phyloP scores from a whole-genome alignment of 1,284 basidiomycete genomes.

The Apiotrichum siamense region DNA sequence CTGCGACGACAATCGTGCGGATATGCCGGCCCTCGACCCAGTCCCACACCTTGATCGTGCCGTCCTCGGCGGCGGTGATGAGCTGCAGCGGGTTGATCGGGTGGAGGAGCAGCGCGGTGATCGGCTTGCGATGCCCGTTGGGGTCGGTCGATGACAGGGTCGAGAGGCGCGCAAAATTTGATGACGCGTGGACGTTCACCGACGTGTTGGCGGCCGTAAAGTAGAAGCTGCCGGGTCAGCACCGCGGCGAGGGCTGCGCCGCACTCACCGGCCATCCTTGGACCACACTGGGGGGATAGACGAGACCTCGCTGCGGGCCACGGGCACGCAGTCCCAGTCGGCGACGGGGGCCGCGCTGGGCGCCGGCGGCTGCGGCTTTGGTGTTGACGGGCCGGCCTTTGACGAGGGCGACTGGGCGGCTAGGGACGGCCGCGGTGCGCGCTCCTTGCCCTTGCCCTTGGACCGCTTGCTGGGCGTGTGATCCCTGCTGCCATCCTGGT shows the following conservation, averaged over 20 bases:
- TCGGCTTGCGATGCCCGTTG: slow-evolving; percentile 52
- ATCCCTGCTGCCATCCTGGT: slow-evolving; percentile 4
- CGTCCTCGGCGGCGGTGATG: slow-evolving; percentile 77
- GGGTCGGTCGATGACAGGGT: slow-evolving; percentile 57
- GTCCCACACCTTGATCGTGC: slow-evolving; percentile 85
- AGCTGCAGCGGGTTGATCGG: slow-evolving; percentile 86
- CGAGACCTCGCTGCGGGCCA: slow-evolving; percentile 65
- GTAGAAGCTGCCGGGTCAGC: slow-evolving; percentile 61
- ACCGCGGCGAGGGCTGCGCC: background rate
- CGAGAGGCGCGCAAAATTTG: slow-evolving; percentile 64
- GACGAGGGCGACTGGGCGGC: background rate
- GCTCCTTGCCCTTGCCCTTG: slow-evolving; percentile 26
- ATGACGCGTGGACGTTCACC: slow-evolving; percentile 72
- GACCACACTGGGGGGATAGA: slow-evolving; percentile 69
- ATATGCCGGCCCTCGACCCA: slow-evolving; percentile 79
- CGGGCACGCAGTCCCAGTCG: slow-evolving; percentile 37
- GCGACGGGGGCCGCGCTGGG: background rate
- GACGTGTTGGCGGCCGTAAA: slow-evolving; percentile 70
- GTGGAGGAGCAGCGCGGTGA: slow-evolving; percentile 72
- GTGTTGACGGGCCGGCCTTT: slow-evolving; percentile 9
- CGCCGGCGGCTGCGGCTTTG: slow-evolving; percentile 1
- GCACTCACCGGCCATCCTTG: slow-evolving; percentile 70
- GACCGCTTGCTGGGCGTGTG: background rate
- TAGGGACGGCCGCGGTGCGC: slow-evolving; percentile 8
- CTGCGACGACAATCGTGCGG: slow-evolving; percentile 59